Base-by-base conservation (phyloP, 106 monocot genomes). In the Dioscorea alata region DNA sequence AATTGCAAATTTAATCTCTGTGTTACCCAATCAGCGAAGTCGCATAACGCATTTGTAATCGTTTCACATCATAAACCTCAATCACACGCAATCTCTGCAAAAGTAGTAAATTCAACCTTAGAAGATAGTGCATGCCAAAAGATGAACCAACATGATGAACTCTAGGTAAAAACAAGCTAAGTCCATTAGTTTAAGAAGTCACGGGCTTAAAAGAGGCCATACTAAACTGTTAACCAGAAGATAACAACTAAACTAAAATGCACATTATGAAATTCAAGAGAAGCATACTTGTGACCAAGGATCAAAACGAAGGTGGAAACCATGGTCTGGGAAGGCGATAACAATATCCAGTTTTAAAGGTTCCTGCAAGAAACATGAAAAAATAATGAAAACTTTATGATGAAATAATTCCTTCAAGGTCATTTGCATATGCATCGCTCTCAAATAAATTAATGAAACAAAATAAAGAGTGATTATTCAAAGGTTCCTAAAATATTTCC, bases 311-410 rank as follows among this genome's bases (percentile, higher is more conserved):
- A 96, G 89, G 78, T 96, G 96, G 72, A 96, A 96, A 28, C 96
- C 96, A 86, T 96, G 96, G 78, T 96, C 96, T 42, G 92, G 92
- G 71, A 96, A 96, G 79, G 82, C 86, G 58, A 96, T 96, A 24
- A 92, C 96, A 64, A 85, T 89, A 62, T 92, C 91, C 82, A 92
- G 70, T 71, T 86, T 92, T 64, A 96, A 74, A 61, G 96, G 96
- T 48, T 96, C 91, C 96, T 96, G 72, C 53, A 81, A 69, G 28
- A 66, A 73, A 48, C 33, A 28, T 59, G 33, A 17, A 17, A 50
- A 4, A 72, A 50, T 19, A 25, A 62, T 51, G 12, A 68, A 31
- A 24, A 23, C 42, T 3, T 6, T 10, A 42, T 42, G 42, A 10
- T 42, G 0, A 42, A 42, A 42, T 42, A 8, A 42, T 42, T 42